phyloP scores from a whole-genome alignment of 2,329 filamentous ascomycete genomes.

The Sphaerulina populicola region DNA sequence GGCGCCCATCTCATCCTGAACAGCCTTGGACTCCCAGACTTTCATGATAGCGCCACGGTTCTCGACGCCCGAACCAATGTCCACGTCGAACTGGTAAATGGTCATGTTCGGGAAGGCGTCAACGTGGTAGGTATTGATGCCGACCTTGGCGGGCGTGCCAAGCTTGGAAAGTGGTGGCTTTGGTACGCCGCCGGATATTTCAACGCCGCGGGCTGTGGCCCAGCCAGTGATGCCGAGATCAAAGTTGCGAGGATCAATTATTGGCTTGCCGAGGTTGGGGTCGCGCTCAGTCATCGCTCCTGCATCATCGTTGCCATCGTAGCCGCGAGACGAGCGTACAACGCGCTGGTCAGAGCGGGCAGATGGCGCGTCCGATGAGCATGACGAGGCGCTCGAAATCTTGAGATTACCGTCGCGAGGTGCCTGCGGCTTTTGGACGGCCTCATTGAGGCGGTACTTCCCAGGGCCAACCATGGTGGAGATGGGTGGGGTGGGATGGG shows the following conservation, averaged over 20 bases:
- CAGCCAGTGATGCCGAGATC: slow-evolving; percentile 24
- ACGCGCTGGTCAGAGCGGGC: not conserved
- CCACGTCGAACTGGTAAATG: slow-evolving; percentile 73
- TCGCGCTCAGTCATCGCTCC: slow-evolving; percentile 10
- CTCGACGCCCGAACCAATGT: slow-evolving; percentile 54
- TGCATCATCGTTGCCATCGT: slow-evolving; percentile 20
- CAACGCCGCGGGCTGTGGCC: slow-evolving; percentile 24
- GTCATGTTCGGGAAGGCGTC: slow-evolving; percentile 49
- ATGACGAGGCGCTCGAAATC: slow-evolving; percentile 5
- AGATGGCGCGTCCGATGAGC: slow-evolving; percentile 1
- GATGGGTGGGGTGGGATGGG: not conserved
- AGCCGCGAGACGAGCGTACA: slow-evolving; percentile 10
- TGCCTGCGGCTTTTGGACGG: not conserved
- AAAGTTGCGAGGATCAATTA: slow-evolving; percentile 23
- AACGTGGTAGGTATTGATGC: slow-evolving; percentile 70
- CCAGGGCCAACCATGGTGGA: slow-evolving; percentile 15
- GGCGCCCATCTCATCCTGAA: slow-evolving; percentile 49
- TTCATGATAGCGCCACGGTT: slow-evolving; percentile 63
- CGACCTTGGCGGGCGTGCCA: slow-evolving; percentile 36
- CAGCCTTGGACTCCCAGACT: slow-evolving; percentile 60
- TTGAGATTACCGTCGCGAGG: not conserved
- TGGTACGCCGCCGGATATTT: slow-evolving; percentile 15
- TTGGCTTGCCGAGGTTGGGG: slow-evolving; percentile 7
- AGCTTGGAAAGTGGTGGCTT: slow-evolving; percentile 35
- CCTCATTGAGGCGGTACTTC: slow-evolving; percentile 15